A percentile compares a stretch with the other conserved stretches of the same genome.
These are phyloP conservation scores for Lasiosphaeris hirsuta DNA, from an alignment of 495 filamentous ascomycete genomes.

Conservation along the genomic window DNA sequence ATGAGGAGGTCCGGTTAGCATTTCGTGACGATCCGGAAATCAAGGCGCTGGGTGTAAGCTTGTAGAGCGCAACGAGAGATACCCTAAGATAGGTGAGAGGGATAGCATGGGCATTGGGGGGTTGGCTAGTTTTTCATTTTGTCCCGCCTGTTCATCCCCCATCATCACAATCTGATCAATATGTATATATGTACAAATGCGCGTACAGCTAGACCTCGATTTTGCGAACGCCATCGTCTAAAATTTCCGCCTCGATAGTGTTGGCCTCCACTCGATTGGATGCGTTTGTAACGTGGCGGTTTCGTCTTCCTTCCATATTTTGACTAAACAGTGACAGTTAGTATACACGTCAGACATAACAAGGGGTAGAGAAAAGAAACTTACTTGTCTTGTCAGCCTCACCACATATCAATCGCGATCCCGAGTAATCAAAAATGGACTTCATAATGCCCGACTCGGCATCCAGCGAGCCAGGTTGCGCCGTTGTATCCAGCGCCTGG, in stretches of 20 bases:
- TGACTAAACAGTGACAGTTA: slow-evolving; percentile 53
- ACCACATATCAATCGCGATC: slow-evolving; percentile 83
- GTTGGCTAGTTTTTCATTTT: too few species aligned
- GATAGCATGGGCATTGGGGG: too few species aligned
- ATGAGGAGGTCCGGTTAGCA: slow-evolving; percentile 85
- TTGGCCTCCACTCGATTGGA: slow-evolving; percentile 91
- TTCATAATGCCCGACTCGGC: slow-evolving; percentile 94
- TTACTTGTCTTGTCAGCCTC: slow-evolving; percentile 92
- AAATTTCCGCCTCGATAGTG: slow-evolving; percentile 53
- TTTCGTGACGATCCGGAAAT: slow-evolving; percentile 87
- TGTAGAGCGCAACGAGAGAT: slow-evolving; percentile 26
- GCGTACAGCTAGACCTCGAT: too few species aligned
- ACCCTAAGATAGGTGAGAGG: too few species aligned
- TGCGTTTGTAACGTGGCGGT: slow-evolving; percentile 86
- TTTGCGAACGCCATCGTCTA: slow-evolving; percentile 4
- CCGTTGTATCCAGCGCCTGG: slow-evolving; percentile 81
- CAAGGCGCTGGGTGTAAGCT: slow-evolving; percentile 59
- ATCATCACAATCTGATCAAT: too few species aligned
- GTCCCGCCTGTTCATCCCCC: too few species aligned
- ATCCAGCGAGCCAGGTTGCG: slow-evolving; percentile 90
- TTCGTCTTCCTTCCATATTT: slow-evolving; percentile 93
- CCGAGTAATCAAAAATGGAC: slow-evolving; percentile 84
- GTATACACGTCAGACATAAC: neutral
- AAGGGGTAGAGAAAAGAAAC: slow-evolving; percentile 18
- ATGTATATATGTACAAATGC: too few species aligned